Percentiles rank a stretch among this genome's conserved stretches.
phyloP scores from a whole-genome alignment of 768 basidiomycete genomes.

The Mycena olivaceomarginata region DNA sequence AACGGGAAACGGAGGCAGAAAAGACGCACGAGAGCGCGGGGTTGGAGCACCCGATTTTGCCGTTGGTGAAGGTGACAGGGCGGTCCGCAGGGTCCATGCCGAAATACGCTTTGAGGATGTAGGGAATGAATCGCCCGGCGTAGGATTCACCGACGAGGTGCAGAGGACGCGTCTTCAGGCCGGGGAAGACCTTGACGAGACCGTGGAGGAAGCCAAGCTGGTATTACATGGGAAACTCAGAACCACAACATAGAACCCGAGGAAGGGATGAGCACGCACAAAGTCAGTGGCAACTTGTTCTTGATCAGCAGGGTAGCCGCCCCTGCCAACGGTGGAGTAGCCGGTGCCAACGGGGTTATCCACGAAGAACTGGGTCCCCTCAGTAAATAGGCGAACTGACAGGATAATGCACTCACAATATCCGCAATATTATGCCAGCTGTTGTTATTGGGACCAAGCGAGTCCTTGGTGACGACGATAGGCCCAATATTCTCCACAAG shows the following conservation, averaged over 20 bases:
- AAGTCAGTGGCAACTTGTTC: conserved; percentile 47
- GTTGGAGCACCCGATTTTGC: conserved; percentile 35
- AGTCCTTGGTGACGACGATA: conserved; percentile 32
- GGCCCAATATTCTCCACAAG: conserved; percentile 34
- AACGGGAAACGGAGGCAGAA: background rate
- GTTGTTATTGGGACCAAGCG: conserved; percentile 30
- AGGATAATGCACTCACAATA: conserved; percentile 19
- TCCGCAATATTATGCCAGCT: conserved; percentile 38
- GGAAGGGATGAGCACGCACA: conserved; percentile 61
- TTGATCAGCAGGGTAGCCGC: conserved; percentile 57
- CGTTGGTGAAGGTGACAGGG: conserved; percentile 13
- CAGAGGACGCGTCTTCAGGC: conserved; percentile 23
- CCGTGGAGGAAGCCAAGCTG: conserved; percentile 65
- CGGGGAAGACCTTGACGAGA: conserved; percentile 59
- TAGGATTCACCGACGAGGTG: conserved; percentile 29
- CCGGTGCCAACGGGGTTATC: conserved; percentile 63
- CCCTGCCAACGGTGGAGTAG: conserved; percentile 27
- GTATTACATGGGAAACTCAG: conserved; percentile 58
- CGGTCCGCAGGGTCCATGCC: conserved; percentile 51
- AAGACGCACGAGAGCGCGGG: conserved; percentile 33
- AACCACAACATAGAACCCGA: conserved; percentile 56
- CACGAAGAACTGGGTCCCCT: conserved; percentile 57
- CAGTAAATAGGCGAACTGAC: background rate
- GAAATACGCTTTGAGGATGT: conserved; percentile 69
- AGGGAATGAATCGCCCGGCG: conserved; percentile 62